Evolutionary conservation across 2,329 filamentous ascomycete genomes (phyloP).

Genomic region (Hypoxylon sp.): DNA sequence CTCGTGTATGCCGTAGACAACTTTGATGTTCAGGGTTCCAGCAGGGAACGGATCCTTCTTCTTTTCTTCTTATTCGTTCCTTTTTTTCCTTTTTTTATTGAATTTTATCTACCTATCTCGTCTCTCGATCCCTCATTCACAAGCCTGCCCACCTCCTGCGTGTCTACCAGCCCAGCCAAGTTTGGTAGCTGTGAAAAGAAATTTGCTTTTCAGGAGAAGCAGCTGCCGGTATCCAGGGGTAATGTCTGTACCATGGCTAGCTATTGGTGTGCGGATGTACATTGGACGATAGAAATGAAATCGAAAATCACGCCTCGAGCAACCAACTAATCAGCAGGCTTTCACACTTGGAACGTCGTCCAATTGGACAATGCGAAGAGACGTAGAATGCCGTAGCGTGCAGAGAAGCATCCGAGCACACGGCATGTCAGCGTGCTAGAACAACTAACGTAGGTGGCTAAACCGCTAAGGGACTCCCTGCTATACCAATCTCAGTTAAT

Average conservation of each 20-base stretch:
- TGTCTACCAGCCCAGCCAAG: too few species aligned
- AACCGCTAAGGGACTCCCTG: not conserved
- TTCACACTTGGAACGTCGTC: conserved; percentile 20
- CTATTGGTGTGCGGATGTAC: too few species aligned
- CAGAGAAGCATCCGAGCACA: too few species aligned
- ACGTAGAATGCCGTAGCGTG: too few species aligned
- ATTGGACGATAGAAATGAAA: conserved; percentile 17
- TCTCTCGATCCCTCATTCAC: too few species aligned
- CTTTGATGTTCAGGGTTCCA: conserved; percentile 29
- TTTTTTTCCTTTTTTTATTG: not conserved
- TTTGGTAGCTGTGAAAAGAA: conserved; percentile 2
- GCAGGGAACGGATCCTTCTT: too few species aligned
- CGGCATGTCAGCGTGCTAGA: too few species aligned
- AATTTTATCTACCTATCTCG: too few species aligned
- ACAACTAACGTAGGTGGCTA: too few species aligned
- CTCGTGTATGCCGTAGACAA: conserved; percentile 35
- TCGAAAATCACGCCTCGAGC: conserved; percentile 20
- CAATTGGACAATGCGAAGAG: conserved; percentile 33
- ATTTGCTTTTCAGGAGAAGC: not conserved
- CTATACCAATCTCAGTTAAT: not conserved
- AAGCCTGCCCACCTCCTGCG: too few species aligned
- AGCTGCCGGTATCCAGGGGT: too few species aligned
- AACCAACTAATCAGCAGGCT: conserved; percentile 20
- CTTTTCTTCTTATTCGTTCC: too few species aligned
- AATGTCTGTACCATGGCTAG: not conserved